Base-by-base conservation (phyloP, 805 yeast species). In the Wickerhamiella cacticola region DNA sequence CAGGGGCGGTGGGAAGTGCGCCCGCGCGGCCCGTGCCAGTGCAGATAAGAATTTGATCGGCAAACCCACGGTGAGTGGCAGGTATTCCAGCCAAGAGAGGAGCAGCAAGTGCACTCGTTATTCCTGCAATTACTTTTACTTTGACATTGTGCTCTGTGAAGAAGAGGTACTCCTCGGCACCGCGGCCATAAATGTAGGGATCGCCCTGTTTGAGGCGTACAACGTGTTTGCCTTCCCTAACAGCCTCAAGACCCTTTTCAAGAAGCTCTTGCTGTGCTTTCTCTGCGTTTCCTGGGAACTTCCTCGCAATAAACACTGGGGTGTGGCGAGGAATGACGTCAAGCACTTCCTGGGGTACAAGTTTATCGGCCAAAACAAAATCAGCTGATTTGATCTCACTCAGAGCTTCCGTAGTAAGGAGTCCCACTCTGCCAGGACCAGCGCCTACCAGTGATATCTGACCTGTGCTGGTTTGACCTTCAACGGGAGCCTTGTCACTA, bases 251-350 rank as follows among this genome's bases (percentile, higher is more conserved):
- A 0, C 95, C 96, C 53, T 80, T 62, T n/a, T 71, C 68, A 28
- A 86, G 66, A 39, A 89, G 70, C 63, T 89, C 95, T 51, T 82
- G 74, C 63, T 89, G 97, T 0, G 97, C 97, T 42, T 74, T 74
- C 58, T 87, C 96, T 1, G 97, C 96, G 61, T 89, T 89, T 1
- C 97, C 97, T 2, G 97, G 97, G 66, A 87, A 89, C 63, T 89
- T 89, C 35, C 86, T 73, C 1, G 97, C 97, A 50, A 89, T 87
- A 60, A 82, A 86, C 3, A 81, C 68, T 40, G 79, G 80, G 1
- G 94, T 83, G 25, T 71, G 70, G 25, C 73, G 62, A 0, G 96
- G 96, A n/a, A 89, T 80, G 16, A 88, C 65, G 40, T 80, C 84
- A 29, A 89, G 67, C 1, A 89, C 94, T 56, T 80, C 81, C 56